Conservation (phyloP, 2,329 filamentous ascomycete genomes). For the Bipolaris oryzae region DNA sequence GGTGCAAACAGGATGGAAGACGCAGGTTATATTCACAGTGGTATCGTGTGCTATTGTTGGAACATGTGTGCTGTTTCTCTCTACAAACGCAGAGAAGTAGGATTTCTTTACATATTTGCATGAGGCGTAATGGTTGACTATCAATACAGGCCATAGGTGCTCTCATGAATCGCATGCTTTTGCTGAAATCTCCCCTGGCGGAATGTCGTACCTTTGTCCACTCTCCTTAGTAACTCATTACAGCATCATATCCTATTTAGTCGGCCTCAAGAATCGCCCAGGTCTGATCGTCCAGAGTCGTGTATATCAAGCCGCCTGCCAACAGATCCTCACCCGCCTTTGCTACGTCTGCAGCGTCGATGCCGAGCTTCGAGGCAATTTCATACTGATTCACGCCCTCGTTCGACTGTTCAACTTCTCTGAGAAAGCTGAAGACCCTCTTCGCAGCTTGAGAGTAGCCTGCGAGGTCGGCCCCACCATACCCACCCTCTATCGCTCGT, state of each 20-base stretch:
- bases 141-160: slow-evolving; percentile 1
- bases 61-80: slow-evolving; percentile 50
- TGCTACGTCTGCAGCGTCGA: slow-evolving; percentile 73
- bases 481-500: slow-evolving; percentile 26
- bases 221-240: background rate
- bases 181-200: background rate
- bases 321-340: slow-evolving; percentile 83
- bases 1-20: slow-evolving; percentile 93
- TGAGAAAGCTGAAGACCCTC: slow-evolving; percentile 74
- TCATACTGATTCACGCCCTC: slow-evolving; percentile 84
- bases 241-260: slow-evolving; percentile 13
- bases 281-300: slow-evolving; percentile 90
- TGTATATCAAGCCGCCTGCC: slow-evolving; percentile 76
- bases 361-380: slow-evolving; percentile 68
- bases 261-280: slow-evolving; percentile 79
- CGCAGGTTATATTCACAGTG: slow-evolving; percentile 70
- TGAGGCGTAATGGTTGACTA: slow-evolving; percentile 9
- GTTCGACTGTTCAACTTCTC: slow-evolving; percentile 70
- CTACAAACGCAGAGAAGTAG: slow-evolving; percentile 44
- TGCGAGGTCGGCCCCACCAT: slow-evolving; percentile 43
- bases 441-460: slow-evolving; percentile 62
- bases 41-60: slow-evolving; percentile 50
- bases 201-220: background rate
- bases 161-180: slow-evolving; percentile 2
- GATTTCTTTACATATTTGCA: slow-evolving; percentile 6